phyloP scores from a whole-genome alignment of 495 filamentous ascomycete genomes.

The Aspergillus bridgeri region DNA sequence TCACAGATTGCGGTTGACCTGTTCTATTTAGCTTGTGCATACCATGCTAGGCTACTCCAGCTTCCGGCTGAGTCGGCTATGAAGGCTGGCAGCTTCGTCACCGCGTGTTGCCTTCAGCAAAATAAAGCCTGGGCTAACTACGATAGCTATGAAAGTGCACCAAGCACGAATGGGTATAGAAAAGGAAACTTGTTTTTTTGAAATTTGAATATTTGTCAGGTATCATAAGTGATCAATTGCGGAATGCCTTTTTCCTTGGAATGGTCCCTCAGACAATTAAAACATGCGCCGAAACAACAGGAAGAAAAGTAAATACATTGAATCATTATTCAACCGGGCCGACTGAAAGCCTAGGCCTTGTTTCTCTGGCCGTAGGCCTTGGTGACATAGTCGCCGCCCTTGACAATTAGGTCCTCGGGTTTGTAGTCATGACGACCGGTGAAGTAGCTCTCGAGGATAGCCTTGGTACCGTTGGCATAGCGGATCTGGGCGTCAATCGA shows the following conservation, averaged over 20 bases:
- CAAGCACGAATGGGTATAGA: not conserved
- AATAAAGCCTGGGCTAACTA: too few relatives aligned
- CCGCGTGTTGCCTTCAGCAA: too few relatives aligned
- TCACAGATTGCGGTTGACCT: too few relatives aligned
- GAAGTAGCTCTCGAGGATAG: slow-evolving; percentile 88
- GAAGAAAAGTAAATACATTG: slow-evolving; percentile 3
- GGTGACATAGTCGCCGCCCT: slow-evolving; percentile 89
- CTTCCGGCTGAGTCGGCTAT: too few relatives aligned
- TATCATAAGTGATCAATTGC: slow-evolving; percentile 13
- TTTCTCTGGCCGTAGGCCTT: slow-evolving; percentile 87
- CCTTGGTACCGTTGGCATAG: slow-evolving; percentile 86
- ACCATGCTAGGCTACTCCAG: too few relatives aligned
- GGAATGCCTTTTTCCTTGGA: slow-evolving; percentile 1
- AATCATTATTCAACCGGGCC: slow-evolving; percentile 9
- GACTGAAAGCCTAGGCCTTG: slow-evolving; percentile 16
- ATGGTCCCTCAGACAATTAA: slow-evolving; percentile 8
- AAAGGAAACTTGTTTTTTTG: slow-evolving; percentile 4
- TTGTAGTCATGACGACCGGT: slow-evolving; percentile 81
- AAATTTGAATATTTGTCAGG: slow-evolving; percentile 1
- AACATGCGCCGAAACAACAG: slow-evolving; percentile 14
- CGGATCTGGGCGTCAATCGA: slow-evolving; percentile 96
- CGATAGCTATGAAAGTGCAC: too few relatives aligned
- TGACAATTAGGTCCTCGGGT: slow-evolving; percentile 87
- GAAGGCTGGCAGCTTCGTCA: too few relatives aligned
- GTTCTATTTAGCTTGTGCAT: too few relatives aligned